phyloP scores from a whole-genome alignment of 2,329 filamentous ascomycete genomes.

The Neonectria sp. region DNA sequence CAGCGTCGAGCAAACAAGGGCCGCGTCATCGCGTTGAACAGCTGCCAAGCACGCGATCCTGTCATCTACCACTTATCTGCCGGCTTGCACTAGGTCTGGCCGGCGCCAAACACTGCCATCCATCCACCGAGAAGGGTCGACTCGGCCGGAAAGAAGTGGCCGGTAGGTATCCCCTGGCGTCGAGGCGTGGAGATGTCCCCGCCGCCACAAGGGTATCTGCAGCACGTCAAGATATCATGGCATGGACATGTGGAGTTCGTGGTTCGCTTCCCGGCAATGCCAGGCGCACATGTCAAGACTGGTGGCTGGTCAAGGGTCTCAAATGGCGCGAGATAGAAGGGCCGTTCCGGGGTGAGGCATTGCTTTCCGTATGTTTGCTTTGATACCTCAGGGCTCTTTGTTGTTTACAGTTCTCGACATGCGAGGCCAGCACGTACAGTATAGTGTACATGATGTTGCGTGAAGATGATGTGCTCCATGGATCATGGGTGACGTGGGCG shows the following conservation, averaged over 20 bases:
- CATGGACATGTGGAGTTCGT: not conserved
- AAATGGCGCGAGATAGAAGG: not conserved
- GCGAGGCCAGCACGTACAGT: slow-evolving; percentile 12
- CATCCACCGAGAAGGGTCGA: not conserved
- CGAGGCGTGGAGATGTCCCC: not conserved
- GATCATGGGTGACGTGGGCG: slow-evolving; percentile 20
- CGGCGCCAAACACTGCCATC: no score
- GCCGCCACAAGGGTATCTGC: not conserved
- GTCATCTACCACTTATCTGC: not conserved
- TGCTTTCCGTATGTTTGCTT: not conserved
- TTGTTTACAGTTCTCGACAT: not conserved
- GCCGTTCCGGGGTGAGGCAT: not conserved
- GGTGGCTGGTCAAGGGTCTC: not conserved
- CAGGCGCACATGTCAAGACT: not conserved
- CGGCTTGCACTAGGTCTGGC: not conserved
- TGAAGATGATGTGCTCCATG: slow-evolving; percentile 17
- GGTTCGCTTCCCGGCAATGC: not conserved
- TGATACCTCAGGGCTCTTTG: not conserved
- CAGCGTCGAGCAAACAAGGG: not conserved
- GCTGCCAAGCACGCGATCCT: not conserved
- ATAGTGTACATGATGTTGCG: not conserved
- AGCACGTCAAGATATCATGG: not conserved
- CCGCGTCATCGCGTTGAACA: not conserved
- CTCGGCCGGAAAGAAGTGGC: not conserved
- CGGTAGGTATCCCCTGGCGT: no score